These are phyloP conservation scores for Pyricularia grisea DNA, from an alignment of 2,329 filamentous ascomycete species.

Conservation along the genomic window DNA sequence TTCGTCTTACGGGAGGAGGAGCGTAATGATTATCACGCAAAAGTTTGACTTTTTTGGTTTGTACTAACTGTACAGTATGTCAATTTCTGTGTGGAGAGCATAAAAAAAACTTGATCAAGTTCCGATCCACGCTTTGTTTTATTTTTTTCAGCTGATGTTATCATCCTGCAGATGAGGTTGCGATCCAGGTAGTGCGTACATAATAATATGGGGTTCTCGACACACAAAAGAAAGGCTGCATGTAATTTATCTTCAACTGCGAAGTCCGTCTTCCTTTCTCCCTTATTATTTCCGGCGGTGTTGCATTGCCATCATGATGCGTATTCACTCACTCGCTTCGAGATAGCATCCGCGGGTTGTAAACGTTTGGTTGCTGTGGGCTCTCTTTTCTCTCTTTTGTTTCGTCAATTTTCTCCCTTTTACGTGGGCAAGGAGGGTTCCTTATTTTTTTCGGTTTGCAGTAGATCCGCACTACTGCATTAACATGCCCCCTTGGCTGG, in stretches of 20 bases:
- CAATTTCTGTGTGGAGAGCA: neutral
- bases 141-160: neutral
- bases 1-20: too few relatives aligned
- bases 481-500: neutral
- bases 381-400: neutral
- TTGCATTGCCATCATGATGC: neutral
- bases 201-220: neutral
- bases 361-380: neutral
- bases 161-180: neutral
- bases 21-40: neutral
- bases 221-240: neutral
- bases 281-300: too few relatives aligned
- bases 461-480: neutral
- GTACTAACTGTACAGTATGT: neutral
- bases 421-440: neutral
- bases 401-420: neutral
- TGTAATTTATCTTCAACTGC: neutral
- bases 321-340: neutral
- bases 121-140: neutral
- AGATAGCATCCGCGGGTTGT: neutral
- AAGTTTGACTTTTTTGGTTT: neutral
- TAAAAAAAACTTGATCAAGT: neutral
- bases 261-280: too few relatives aligned
- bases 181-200: neutral
- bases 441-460: too few relatives aligned